Base-by-base conservation (phyloP, 495 filamentous ascomycete genomes). In the Neurospora sp. region DNA sequence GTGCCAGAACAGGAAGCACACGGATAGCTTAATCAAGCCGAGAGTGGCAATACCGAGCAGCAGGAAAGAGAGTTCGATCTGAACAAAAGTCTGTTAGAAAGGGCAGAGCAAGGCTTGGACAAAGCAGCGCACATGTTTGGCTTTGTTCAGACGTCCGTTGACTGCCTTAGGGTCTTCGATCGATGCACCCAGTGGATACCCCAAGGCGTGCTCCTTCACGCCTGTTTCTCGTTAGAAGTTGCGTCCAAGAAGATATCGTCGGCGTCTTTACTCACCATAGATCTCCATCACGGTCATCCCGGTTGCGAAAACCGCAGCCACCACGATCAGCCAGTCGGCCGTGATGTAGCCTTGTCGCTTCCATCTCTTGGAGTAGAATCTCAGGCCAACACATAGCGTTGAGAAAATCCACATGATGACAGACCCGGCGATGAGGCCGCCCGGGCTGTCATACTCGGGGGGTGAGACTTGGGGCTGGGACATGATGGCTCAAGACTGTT, bases 1-100 rank as follows among this genome's bases (percentile, higher is more conserved):
- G 10, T 76, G 72, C 76, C 75, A 78, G 71, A 76, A 78, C 7
- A 78, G 69, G 3, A 76, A 73, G 35, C 40, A 61, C 7, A 73
- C 45, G 8, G 71, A 76, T 1, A 78, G 39, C 38, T 76, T 78
- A 70, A 74, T 44, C 8, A 76, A 40, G 40, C 75, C 75, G 38
- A 71, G 45, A 20, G 68, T 45, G 0, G 44, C 69, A 16, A 73
- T 71, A 20, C 72, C 75, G 20, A 78, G 35, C 2, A 75, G 31
- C 4, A 75, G 48, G 41, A 38, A 70, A 1, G 68, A 18, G 8
- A 73, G 68, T 22, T 75, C 71, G 8, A 70, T 44, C 71, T 73
- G 20, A 44, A 10, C 14, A 45, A 20, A 16, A 38, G 10, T 42
- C 61, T 9, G 38, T 72, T 37, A n/a, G 70, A 27, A 18, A 69